phyloP scores from a whole-genome alignment of 306 rosid genomes.

The Trichosanthes cucumerina region DNA sequence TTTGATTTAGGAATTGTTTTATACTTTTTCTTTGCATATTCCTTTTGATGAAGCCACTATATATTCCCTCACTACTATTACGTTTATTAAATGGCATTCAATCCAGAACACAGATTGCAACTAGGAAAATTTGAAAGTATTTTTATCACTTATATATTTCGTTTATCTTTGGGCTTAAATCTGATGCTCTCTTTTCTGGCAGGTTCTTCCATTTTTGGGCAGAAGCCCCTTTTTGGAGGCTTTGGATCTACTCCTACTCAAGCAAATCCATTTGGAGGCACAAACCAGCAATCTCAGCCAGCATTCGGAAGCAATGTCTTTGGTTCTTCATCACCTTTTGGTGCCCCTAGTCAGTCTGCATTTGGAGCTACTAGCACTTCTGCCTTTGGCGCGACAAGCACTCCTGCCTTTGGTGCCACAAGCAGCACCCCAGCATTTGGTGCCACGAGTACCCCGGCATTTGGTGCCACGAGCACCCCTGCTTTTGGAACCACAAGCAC shows the following conservation, averaged over 20 bases:
- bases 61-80: neutral
- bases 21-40: neutral
- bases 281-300: slow-evolving; percentile 67
- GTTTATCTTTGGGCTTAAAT: neutral
- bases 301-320: slow-evolving; percentile 81
- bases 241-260: slow-evolving; percentile 73
- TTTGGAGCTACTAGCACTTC: slow-evolving; percentile 34
- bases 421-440: neutral
- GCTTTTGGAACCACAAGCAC: slow-evolving; percentile 17
- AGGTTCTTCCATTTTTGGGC: slow-evolving; percentile 77
- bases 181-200: slow-evolving; percentile 14
- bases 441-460: slow-evolving; percentile 9
- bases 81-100: neutral
- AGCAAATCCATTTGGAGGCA: slow-evolving; percentile 65
- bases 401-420: neutral
- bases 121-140: neutral
- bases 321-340: slow-evolving; percentile 79
- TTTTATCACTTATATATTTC: neutral
- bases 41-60: neutral
- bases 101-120: neutral
- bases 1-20: neutral
- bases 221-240: slow-evolving; percentile 75
- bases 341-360: slow-evolving; percentile 47
- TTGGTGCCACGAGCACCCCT: slow-evolving; percentile 19
- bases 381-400: slow-evolving; percentile 22